These are phyloP conservation scores for Russula earlei DNA, from an alignment of 768 basidiomycete species.

Conservation along the genomic window DNA sequence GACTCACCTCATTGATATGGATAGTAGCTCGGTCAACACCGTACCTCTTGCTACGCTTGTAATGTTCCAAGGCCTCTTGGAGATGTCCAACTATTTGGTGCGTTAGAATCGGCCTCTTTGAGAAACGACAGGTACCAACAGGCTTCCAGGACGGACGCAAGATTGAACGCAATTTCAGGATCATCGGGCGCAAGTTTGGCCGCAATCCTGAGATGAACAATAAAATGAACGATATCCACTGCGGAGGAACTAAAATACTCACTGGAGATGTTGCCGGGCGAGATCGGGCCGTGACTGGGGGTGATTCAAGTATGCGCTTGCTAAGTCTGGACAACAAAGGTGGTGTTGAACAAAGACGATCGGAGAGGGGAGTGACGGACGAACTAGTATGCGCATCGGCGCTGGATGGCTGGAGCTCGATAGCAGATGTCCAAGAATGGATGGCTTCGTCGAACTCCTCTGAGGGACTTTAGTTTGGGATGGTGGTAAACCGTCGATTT, in stretches of 20 bases:
- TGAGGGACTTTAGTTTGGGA: conserved; percentile 24
- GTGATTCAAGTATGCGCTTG: conserved; percentile 83
- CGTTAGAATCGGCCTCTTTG: not conserved
- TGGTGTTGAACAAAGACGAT: conserved; percentile 21
- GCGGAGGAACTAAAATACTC: conserved; percentile 25
- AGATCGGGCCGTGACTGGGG: conserved; percentile 74
- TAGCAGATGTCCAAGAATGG: conserved; percentile 77
- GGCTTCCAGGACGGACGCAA: conserved; percentile 85
- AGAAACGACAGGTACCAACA: conserved; percentile 35
- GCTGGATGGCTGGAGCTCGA: conserved; percentile 70
- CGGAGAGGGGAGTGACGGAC: conserved; percentile 23
- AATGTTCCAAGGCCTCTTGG: conserved; percentile 72
- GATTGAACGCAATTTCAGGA: conserved; percentile 86
- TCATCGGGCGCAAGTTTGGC: conserved; percentile 79
- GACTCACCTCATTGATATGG: conserved; percentile 72
- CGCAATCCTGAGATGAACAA: conserved; percentile 52
- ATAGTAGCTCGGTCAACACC: conserved; percentile 77
- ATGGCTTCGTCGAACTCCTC: conserved; percentile 88
- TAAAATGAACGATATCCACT: conserved; percentile 23
- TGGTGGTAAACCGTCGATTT: not conserved
- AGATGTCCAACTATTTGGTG: conserved; percentile 55
- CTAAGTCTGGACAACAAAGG: conserved; percentile 48
- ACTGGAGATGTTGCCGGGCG: conserved; percentile 77
- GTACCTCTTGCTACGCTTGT: conserved; percentile 66
- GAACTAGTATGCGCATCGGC: conserved; percentile 83